Base-by-base conservation (phyloP, 345 rosid genomes). In the Raphanus raphanistrum region DNA sequence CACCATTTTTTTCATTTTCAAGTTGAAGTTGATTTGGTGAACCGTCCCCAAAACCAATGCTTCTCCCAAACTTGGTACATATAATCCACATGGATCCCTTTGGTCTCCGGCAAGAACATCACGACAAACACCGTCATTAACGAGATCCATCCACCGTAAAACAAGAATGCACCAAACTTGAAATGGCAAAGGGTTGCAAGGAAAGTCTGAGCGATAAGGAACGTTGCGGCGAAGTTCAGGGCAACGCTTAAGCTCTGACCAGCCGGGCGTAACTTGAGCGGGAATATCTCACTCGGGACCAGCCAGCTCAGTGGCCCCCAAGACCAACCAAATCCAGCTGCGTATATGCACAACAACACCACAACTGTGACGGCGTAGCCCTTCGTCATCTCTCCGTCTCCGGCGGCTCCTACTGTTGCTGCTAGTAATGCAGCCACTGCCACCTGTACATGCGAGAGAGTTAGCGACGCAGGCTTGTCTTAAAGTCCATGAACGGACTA, bases 251-350 rank as follows among this genome's bases (percentile, higher is more conserved):
- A 73, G 75, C 84, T 84, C 69, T 76, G 87, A 5, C 90, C 95
- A 6, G 87, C 77, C 3, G 79, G 85, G 9, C 95, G 82, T 12
- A 85, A 83, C 75, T 90, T 90, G 2, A 90, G 28, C 0, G 90
- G 89, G 76, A 84, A 90, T 41, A 79, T 87, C 69, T 88, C 95
- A 29, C 92, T 90, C 0, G 95, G 84, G 65, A 90, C 86, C 12
- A 90, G 58, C 95, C 95, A 90, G 45, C 88, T 85, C 1, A 90
- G 43, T 9, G 95, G 95, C 1, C 92, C 95, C 92, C 95, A 90
- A 13, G 95, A 90, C 95, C 95, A 90, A 1, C 92, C 95, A 70
- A 87, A 90, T 21, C 85, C 90, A 57, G 84, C 72, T 43, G 89
- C 80, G 66, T 83, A 88, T 26, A 84, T 26, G 66, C 89, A 80